Evolutionary conservation across 1,284 basidiomycete species (phyloP).

Genomic region (Grifola frondosa): DNA sequence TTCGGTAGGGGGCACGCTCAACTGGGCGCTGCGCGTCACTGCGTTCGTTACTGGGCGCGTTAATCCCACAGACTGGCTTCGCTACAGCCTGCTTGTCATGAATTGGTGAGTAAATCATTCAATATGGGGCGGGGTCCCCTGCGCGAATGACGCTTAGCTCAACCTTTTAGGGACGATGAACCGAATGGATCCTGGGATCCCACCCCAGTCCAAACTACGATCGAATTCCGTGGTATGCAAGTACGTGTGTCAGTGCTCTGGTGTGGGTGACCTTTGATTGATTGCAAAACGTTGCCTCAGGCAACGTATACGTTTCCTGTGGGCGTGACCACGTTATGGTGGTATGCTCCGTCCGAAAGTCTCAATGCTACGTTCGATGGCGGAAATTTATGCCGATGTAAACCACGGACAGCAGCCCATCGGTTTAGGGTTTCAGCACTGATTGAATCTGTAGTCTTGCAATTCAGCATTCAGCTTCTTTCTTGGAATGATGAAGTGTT

Average conservation of each 20-base stretch:
- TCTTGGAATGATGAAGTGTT: too few species aligned
- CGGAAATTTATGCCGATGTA: neutral
- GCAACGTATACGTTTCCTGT: conserved; percentile 69
- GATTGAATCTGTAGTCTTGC: too few species aligned
- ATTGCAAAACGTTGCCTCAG: conserved; percentile 28
- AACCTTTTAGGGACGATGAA: conserved; percentile 47
- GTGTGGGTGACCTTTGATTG: too few species aligned
- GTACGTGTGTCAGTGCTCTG: too few species aligned
- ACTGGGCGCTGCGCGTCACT: conserved; percentile 59
- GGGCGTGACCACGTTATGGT: conserved; percentile 51
- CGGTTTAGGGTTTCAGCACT: too few species aligned
- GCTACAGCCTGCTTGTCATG: conserved; percentile 69
- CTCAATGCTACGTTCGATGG: too few species aligned
- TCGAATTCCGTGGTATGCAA: conserved; percentile 69
- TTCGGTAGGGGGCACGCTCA: conserved; percentile 53
- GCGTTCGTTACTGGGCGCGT: conserved; percentile 64
- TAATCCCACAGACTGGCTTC: conserved; percentile 54
- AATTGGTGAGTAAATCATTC: conserved; percentile 42
- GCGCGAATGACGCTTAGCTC: conserved; percentile 1
- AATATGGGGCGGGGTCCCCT: neutral
- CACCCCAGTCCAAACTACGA: conserved; percentile 58
- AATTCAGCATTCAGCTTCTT: too few species aligned
- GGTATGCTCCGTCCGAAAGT: conserved; percentile 36
- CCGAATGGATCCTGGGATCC: conserved; percentile 57
- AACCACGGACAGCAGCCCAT: conserved; percentile 1